Base-by-base conservation (phyloP, 208 protist genomes). In the Trypanosoma avium region DNA sequence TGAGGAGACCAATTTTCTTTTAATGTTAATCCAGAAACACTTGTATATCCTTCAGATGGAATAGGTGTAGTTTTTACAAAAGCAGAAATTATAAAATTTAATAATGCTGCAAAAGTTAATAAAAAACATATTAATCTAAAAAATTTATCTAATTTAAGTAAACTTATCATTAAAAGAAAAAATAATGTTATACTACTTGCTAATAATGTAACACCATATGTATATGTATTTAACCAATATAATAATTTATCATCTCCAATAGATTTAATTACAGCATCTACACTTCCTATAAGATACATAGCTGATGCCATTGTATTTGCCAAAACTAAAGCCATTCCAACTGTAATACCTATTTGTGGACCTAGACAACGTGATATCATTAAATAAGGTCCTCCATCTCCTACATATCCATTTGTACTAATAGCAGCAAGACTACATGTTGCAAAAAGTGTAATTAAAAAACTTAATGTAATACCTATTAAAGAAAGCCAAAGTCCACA, bases 271-370 rank as follows among this genome's bases (percentile, higher is more conserved):
- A 75, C 36, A 2, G 40, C 55, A 32, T 75, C 67, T 3, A 55
- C 78, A 0, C 63, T 58, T 19, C 82, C 86, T n/a, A 92, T 42
- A 12, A 84, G 32, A 48, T 92, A 90, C 49, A 92, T 56, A 0
- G 78, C 55, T 21, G 87, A 43, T 22, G 79, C 73, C 12, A 93
- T 35, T 15, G 77, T 58, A 33, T 71, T 75, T 13, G 65, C 81
- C 19, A 93, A 55, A 9, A 79, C 86, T 27, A 94, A 84, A 1
- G 90, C 33, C 15, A 95, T 59, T 24, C 91, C 90, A 32, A 97
- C 77, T 3, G 83, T 48, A 15, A 66, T 73, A n/a, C 90, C 88
- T 30, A 89, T 75, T 55, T 82, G 76, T 33, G 80, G 85, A 12
- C 90, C 90, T 7, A 95, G 47, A 15, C 54, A 73, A 0, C 90